Base-by-base conservation (phyloP, 371 early-diverging fungal genomes). In the Mucor saturninus region DNA sequence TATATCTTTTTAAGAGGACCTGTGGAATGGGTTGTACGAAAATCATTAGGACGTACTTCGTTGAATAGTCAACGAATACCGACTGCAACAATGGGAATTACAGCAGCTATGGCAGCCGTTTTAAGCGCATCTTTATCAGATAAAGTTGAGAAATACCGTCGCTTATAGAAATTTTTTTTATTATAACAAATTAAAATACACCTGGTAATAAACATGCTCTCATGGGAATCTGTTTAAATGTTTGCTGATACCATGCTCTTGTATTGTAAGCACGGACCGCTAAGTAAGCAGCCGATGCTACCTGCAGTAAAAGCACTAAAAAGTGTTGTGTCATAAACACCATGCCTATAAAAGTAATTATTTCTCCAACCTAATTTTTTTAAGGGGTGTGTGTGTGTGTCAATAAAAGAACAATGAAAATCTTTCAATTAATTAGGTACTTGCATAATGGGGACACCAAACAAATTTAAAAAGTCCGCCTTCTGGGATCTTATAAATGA, bases 381-480 rank as follows among this genome's bases (percentile, higher is more conserved):
- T 28, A 48, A 48, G 8, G 0, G 21, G 38, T 2, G 26, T 4
- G 29, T 29, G 10, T 1, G 1, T 2, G 29, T 21, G 13, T 4
- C 45, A 15, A 5, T 32, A 31, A 26, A 38, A 39, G 3, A n/a
- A 51, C 21, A 15, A 51, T 51, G 29, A 21, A 48, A n/a, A 21
- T 21, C 21, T 21, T 21, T 21, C 21, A 21, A 21, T 21, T 21
- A 21, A 21, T 21, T 21, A 21, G 21, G 21, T 5, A 60, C 74
- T 69, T 70, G 75, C 80, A 67, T 80, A 80, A 53, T 80, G 80
- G 21, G 80, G 80, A 53, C 80, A 80, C 80, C 80, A 80, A 5
- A 69, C 28, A 53, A 61, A 73, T 2, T 54, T 14, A 55, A 80
- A 80, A 3, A 80, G 52, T 2, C 72, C 80, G 2, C 46, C 54